A percentile compares a stretch with the other conserved stretches of the same genome.
phyloP scores from a whole-genome alignment of 176 grass and related monocot genomes.

The Carex cristatella region DNA sequence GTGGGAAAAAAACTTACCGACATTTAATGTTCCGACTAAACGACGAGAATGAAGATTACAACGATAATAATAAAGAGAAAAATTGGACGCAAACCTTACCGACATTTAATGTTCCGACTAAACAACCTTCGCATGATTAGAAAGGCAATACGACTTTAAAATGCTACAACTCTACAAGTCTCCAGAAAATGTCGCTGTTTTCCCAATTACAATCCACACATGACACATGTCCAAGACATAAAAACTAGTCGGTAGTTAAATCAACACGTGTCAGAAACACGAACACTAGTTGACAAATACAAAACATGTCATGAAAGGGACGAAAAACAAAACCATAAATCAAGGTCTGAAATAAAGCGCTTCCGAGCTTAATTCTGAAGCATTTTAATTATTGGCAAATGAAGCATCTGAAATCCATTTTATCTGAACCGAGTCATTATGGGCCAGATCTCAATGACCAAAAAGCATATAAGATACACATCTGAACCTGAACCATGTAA shows the following conservation, averaged over 20 bases:
- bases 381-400: too few species aligned
- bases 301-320: background rate
- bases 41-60: too few species aligned
- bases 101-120: background rate
- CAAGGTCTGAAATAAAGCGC: background rate
- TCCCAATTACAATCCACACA: background rate
- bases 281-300: background rate
- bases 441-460: background rate
- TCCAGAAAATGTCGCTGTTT: background rate
- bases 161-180: background rate
- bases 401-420: too few species aligned
- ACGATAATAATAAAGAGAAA: too few species aligned
- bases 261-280: too few species aligned
- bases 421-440: background rate
- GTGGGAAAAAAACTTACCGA: too few species aligned
- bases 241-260: background rate
- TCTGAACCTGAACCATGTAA: background rate
- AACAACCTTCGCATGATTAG: background rate
- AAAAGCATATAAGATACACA: background rate
- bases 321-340: background rate
- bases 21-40: too few species aligned
- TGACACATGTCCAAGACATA: background rate
- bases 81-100: too few species aligned
- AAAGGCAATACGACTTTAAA: background rate
- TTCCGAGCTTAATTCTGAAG: background rate